phyloP scores from a whole-genome alignment of 2,329 filamentous ascomycete species.

The Alternaria atra region DNA sequence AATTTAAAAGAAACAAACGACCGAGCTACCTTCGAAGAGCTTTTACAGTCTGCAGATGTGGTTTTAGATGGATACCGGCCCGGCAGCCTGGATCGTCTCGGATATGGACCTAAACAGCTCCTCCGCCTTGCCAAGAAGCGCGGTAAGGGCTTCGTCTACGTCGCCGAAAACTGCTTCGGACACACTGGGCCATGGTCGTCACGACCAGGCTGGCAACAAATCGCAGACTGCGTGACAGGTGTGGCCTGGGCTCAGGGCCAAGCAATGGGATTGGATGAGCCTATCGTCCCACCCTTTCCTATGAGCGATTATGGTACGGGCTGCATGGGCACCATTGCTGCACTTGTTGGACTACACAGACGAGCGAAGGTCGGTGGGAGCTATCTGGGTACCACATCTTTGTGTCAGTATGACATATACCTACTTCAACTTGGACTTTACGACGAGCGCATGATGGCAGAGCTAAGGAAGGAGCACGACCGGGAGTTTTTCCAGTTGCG shows the following conservation, averaged over 20 bases:
- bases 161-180: slow-evolving; percentile 77
- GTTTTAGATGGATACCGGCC: slow-evolving; percentile 76
- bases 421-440: slow-evolving; percentile 70
- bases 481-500: slow-evolving; percentile 65
- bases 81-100: slow-evolving; percentile 69
- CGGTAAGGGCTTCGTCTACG: slow-evolving; percentile 71
- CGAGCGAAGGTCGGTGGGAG: slow-evolving; percentile 71
- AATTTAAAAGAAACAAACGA: slow-evolving; percentile 67
- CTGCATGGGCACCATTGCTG: slow-evolving; percentile 74
- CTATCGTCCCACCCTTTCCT: slow-evolving; percentile 70
- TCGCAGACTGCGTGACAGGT: slow-evolving; percentile 71
- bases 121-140: slow-evolving; percentile 62
- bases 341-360: slow-evolving; percentile 69
- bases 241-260: slow-evolving; percentile 69
- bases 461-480: slow-evolving; percentile 60
- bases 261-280: slow-evolving; percentile 69
- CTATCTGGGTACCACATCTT: slow-evolving; percentile 70
- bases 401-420: slow-evolving; percentile 74
- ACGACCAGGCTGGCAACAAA: slow-evolving; percentile 76
- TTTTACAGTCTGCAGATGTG: slow-evolving; percentile 71
- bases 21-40: slow-evolving; percentile 64
- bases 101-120: slow-evolving; percentile 68
- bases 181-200: slow-evolving; percentile 69
- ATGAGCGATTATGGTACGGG: slow-evolving; percentile 74
- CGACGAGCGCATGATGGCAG: slow-evolving; percentile 61